Conservation (phyloP, 805 yeast species). For the Nadsonia fulvescens region DNA sequence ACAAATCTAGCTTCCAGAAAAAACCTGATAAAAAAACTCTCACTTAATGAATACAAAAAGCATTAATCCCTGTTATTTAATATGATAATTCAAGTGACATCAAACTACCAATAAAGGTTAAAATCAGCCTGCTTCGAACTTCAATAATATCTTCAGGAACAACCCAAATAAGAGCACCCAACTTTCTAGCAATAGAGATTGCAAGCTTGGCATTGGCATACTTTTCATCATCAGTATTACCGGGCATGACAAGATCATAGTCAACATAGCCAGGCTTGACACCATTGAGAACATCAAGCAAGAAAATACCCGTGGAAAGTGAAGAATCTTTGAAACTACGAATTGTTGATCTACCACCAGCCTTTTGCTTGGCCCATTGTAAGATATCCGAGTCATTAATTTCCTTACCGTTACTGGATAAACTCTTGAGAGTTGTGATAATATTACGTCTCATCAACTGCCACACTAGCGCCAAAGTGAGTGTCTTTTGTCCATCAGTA, state of each 20-base stretch:
- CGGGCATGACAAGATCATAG: constrained; percentile 73
- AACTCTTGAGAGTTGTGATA: constrained; percentile 56
- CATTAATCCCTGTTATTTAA: constrained; percentile 8
- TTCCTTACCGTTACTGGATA: constrained; percentile 57
- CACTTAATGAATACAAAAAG: constrained; percentile 1
- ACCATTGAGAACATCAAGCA: constrained; percentile 81
- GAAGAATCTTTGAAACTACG: constrained; percentile 78
- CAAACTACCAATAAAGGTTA: constrained; percentile 88
- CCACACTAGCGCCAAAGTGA: constrained; percentile 91
- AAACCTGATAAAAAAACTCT: constrained; percentile 1
- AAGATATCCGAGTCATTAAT: constrained; percentile 73
- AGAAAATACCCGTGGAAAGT: constrained; percentile 58
- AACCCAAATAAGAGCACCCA: constrained; percentile 95
- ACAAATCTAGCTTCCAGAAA: too few species aligned
- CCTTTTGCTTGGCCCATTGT: constrained; percentile 84
- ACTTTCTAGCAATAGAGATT: constrained; percentile 91
- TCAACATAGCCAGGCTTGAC: constrained; percentile 96
- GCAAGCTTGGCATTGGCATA: constrained; percentile 94
- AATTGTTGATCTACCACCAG: constrained; percentile 56
- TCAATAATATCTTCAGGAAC: constrained; percentile 99
- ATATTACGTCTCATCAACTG: constrained; percentile 96
- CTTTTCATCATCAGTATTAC: constrained; percentile 63
- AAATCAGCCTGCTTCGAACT: constrained; percentile 81
- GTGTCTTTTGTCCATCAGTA: constrained; percentile 75
- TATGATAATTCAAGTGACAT: constrained; percentile 38